Conservation (phyloP, 192 early-diverging fungal genomes). For the Umbelopsis vinacea region DNA sequence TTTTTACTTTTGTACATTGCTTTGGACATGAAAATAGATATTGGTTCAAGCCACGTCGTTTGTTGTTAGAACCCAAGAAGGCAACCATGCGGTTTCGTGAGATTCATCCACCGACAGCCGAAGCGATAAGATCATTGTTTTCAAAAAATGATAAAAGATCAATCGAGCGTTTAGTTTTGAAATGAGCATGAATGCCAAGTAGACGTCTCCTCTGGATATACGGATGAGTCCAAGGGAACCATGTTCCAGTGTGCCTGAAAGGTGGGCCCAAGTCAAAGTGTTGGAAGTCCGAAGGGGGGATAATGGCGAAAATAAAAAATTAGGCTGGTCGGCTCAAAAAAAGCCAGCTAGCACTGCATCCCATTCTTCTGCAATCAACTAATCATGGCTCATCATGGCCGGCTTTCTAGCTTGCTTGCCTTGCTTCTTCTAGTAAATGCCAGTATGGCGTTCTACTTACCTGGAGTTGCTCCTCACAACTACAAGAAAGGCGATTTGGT, state of each 20-base stretch:
- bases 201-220: too few species aligned
- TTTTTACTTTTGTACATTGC: constrained; percentile 4
- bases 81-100: too few species aligned
- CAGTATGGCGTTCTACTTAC: constrained; percentile 82
- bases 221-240: too few species aligned
- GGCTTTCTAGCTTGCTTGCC: constrained; percentile 24
- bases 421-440: constrained; percentile 22
- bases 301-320: background rate
- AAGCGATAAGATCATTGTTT: too few species aligned
- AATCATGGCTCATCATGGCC: constrained; percentile 21
- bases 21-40: constrained; percentile 6
- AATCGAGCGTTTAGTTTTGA: too few species aligned
- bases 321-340: background rate
- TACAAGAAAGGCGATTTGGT: constrained; percentile 73
- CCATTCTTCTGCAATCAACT: background rate
- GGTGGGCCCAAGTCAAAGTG: background rate
- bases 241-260: too few species aligned
- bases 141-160: too few species aligned
- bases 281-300: background rate
- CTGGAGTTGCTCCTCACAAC: constrained; percentile 91
- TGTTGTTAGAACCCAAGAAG: too few species aligned
- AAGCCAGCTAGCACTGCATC: background rate
- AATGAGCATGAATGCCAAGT: too few species aligned
- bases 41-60: too few species aligned
- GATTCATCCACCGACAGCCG: too few species aligned